A percentile compares a stretch with the other conserved stretches of the same genome.
These are phyloP conservation scores for Berberis thunbergii DNA, from an alignment of 164 flowering plant genomes.

Conservation along the genomic window DNA sequence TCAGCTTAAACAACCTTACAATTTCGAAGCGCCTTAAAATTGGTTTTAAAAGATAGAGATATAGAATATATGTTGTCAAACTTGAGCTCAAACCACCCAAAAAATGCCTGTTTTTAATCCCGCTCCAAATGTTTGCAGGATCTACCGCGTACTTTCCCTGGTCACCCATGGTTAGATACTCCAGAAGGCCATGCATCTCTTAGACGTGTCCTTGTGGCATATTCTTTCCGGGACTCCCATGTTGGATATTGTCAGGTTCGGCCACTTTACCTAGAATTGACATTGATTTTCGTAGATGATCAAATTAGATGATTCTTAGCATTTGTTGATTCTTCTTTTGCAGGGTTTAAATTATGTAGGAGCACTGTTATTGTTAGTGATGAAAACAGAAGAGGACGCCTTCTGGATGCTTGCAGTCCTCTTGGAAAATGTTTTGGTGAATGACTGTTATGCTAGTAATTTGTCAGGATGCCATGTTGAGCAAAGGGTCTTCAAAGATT, in stretches of 20 bases:
- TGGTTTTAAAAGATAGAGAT: too few species aligned
- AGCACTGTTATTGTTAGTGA: slow-evolving; percentile 82
- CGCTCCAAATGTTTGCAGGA: slow-evolving; percentile 41
- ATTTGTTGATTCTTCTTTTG: slow-evolving; percentile 4
- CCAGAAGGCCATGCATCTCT: slow-evolving; percentile 88
- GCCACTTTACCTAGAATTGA: not conserved
- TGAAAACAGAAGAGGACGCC: slow-evolving; percentile 97
- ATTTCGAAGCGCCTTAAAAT: too few species aligned
- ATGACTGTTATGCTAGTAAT: slow-evolving; percentile 82
- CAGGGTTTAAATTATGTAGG: slow-evolving; percentile 97
- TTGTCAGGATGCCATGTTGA: slow-evolving; percentile 94
- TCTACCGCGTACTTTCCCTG: slow-evolving; percentile 90
- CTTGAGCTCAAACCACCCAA: too few species aligned
- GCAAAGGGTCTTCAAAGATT: slow-evolving; percentile 83
- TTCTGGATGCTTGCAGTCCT: slow-evolving; percentile 98
- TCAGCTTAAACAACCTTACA: too few species aligned
- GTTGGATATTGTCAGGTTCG: slow-evolving; percentile 97
- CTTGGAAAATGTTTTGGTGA: slow-evolving; percentile 78
- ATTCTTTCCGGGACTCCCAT: slow-evolving; percentile 91
- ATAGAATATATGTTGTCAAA: too few species aligned
- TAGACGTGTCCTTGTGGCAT: slow-evolving; percentile 86
- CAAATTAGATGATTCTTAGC: not conserved
- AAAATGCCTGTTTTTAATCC: not conserved
- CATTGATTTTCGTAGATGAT: not conserved
- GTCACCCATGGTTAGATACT: slow-evolving; percentile 97